Base-by-base conservation (phyloP, 805 yeast genomes). In the Ogataea pini region DNA sequence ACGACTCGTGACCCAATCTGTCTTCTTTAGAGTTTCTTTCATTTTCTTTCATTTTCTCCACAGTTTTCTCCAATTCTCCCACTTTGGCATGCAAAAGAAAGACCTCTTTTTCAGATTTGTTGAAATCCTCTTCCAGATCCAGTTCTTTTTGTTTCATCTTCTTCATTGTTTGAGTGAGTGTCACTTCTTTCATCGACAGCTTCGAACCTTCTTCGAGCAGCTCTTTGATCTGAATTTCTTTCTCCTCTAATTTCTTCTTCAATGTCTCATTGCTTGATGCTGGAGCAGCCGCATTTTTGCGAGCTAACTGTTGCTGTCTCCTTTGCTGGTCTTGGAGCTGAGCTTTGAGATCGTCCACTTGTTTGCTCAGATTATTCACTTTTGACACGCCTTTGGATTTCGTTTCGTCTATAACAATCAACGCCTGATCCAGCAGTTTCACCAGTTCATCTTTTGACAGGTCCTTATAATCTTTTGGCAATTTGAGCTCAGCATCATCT, bases 191-290 rank as follows among this genome's bases (percentile, higher is more conserved):
- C 49, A 76, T 75, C 0, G 94, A 81, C 32, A 89, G 67, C 19
- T 77, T 79, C 52, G 85, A 83, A 3, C 96, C 96, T 65, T 90
- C 96, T 46, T 78, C 80, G 60, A 86, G 61, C 24, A 91, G 68
- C 48, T 84, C 82, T 14, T 78, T 76, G 20, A 91, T 81, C 25
- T 81, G 78, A 10, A 72, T 76, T 44, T 90, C 88, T 70, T 71
- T 84, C 57, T 65, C 79, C 58, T 53, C 68, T 40, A 65, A 64
- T 47, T 66, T 75, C 53, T 56, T 71, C 52, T 48, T 57, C 47
- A 60, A 54, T 5, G 48, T 62, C 50, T 36, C 52, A 31, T 18
- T 19, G 24, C 22, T 42, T 14, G 50, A 48, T 10, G 19, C 18
- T 16, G 49, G 38, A 9, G 51, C 36, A 8, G 50, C 19, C 40